Evolutionary conservation across 345 rosid genomes (phyloP), one percentile per base, ranked within the genome.

Genomic region (Salix brachista): DNA sequence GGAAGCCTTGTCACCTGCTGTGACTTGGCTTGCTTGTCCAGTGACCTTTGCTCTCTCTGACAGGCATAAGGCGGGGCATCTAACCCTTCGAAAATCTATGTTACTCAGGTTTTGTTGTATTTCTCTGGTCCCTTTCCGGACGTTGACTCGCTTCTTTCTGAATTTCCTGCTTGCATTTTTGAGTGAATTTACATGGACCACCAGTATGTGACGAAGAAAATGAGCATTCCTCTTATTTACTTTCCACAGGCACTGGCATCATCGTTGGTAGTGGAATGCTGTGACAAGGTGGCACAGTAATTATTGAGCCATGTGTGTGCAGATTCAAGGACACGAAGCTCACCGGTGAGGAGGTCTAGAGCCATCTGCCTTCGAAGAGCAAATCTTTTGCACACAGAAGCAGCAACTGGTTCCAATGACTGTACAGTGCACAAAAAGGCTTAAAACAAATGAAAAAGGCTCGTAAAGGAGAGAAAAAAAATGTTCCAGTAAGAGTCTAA

Each of bases 261-360:
- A 70, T 70, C 42, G 12, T 14, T 8, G 26, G 44, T 10, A 16
- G 0, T 39, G n/a, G 74, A 7, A 37, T 39, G 75, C 75, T 32
- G 30, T 1, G 42, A 58, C 81, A 84, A 83, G 72, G 30, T 71
- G 39, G 85, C 72, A 41, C 92, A 84, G 81, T 92, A 90, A 78
- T 87, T 88, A 72, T 76, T 79, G 65, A 90, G 86, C 98, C 98
- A 94, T 10, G 86, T 75, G 62, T 88, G 82, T 52, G 91, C 96
- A 79, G 96, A 88, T 80, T 79, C 75, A 62, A 94, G 90, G 75
- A 89, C 75, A 26, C 88, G 91, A 80, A 88, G 90, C 86, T 94
- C 95, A 4, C 97, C 97, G 0, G 30, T 65, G 52, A 91, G 91
- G 46, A 94, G 95, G 72, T 90, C 84, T 61, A 79, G 70, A 44